phyloP scores from a whole-genome alignment of 192 early-diverging fungal species.

The Rhizophagus clarus region DNA sequence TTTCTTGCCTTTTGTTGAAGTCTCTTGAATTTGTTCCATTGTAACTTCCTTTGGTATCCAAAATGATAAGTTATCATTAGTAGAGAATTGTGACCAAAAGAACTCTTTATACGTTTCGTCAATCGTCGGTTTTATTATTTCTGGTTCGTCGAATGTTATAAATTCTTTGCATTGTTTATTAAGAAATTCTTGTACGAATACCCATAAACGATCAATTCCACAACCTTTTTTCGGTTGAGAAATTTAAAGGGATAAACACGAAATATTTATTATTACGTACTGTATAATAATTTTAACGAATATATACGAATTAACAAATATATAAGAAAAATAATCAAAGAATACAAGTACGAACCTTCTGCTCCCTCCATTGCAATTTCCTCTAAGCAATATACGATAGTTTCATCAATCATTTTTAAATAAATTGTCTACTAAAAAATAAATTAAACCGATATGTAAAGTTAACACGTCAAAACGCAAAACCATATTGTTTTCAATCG shows the following conservation, averaged over 20 bases:
- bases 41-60: background rate
- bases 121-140: background rate
- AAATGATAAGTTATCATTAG: background rate
- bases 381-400: slow-evolving; percentile 51
- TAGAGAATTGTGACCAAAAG: slow-evolving; percentile 18
- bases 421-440: background rate
- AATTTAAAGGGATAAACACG: background rate
- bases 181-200: slow-evolving; percentile 29
- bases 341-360: slow-evolving; percentile 38
- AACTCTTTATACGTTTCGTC: slow-evolving; percentile 11
- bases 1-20: background rate
- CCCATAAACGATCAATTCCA: slow-evolving; percentile 20
- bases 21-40: background rate
- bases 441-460: background rate
- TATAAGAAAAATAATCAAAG: no score
- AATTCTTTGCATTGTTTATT: slow-evolving; percentile 33
- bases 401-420: slow-evolving; percentile 52
- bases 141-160: slow-evolving; percentile 19
- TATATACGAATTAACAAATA: no score
- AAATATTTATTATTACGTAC: background rate
- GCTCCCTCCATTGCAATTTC: slow-evolving; percentile 62
- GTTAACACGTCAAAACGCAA: background rate
- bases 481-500: background rate
- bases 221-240: background rate
- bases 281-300: background rate